These are phyloP conservation scores for Dendrobium catenatum DNA, from an alignment of 106 monocot genomes.

Conservation along the genomic window DNA sequence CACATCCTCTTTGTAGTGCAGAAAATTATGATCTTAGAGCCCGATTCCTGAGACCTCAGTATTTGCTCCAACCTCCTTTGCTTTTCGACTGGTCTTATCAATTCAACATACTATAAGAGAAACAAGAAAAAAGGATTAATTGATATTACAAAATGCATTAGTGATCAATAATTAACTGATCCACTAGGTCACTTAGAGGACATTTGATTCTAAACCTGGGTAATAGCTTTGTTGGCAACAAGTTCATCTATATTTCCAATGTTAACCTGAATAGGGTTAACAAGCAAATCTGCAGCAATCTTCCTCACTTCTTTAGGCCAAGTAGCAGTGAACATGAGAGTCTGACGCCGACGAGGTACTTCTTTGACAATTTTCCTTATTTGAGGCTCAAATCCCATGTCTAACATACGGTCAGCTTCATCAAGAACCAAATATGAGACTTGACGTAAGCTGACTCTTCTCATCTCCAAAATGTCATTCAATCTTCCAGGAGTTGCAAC, in stretches of 20 bases:
- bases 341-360: conserved; percentile 76
- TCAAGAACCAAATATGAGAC: conserved; percentile 91
- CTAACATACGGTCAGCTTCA: conserved; percentile 94
- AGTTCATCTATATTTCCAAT: conserved; percentile 84
- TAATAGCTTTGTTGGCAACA: conserved; percentile 88
- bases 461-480: conserved; percentile 94
- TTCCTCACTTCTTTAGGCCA: conserved; percentile 95
- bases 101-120: conserved; percentile 59
- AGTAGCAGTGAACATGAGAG: conserved; percentile 95
- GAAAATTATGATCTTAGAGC: conserved; percentile 77
- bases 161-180: not conserved
- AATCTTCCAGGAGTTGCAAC: conserved; percentile 94
- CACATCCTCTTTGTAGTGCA: conserved; percentile 96
- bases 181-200: not conserved
- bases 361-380: conserved; percentile 94
- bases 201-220: conserved; percentile 50
- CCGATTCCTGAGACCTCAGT: conserved; percentile 74
- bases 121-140: not conserved
- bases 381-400: conserved; percentile 98
- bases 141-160: not conserved
- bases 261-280: conserved; percentile 52
- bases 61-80: conserved; percentile 84
- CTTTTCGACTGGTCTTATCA: conserved; percentile 64
- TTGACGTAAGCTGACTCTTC: conserved; percentile 64
- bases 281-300: conserved; percentile 82